These are phyloP conservation scores for Trichoderma hamatum DNA, from an alignment of 2,329 filamentous ascomycete genomes.

Conservation along the genomic window DNA sequence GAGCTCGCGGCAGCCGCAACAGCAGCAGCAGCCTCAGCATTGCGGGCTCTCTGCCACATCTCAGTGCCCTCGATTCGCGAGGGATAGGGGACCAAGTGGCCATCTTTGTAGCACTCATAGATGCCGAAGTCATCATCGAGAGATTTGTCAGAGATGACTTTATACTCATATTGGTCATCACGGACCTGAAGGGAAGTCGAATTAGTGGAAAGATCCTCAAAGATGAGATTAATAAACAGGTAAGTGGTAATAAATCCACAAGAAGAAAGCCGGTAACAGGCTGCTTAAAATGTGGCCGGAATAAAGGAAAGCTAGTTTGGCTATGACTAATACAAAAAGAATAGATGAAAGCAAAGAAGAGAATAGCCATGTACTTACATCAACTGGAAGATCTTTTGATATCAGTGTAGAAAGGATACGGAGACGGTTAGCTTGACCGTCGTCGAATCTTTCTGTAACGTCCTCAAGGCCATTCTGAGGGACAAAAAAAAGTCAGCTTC, in stretches of 20 bases:
- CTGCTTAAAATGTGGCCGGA: not conserved
- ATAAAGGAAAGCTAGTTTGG: conserved; percentile 26
- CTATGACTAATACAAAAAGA: conserved; percentile 11
- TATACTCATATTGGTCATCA: conserved; percentile 52
- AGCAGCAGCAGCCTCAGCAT: conserved; percentile 44
- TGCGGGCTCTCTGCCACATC: conserved; percentile 45
- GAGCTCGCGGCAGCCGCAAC: conserved; percentile 34
- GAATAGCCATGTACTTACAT: conserved; percentile 46
- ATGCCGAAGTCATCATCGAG: conserved; percentile 48
- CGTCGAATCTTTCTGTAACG: conserved; percentile 46
- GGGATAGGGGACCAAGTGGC: conserved; percentile 50
- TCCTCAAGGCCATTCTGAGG: conserved; percentile 45
- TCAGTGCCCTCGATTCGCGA: conserved; percentile 48
- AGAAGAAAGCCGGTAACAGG: not conserved
- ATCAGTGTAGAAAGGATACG: conserved; percentile 51
- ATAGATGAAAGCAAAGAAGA: not conserved
- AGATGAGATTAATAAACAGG: not conserved
- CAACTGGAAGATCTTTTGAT: conserved; percentile 49
- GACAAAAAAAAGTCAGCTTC: conserved; percentile 26
- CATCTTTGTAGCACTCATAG: conserved; percentile 47
- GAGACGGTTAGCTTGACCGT: conserved; percentile 50
- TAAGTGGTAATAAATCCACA: not conserved
- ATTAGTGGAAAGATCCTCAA: conserved; percentile 21
- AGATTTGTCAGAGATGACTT: conserved; percentile 49
- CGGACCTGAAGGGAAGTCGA: conserved; percentile 37